Conservation (phyloP, 2,329 filamentous ascomycete genomes). For the Acrocalymma vagum region DNA sequence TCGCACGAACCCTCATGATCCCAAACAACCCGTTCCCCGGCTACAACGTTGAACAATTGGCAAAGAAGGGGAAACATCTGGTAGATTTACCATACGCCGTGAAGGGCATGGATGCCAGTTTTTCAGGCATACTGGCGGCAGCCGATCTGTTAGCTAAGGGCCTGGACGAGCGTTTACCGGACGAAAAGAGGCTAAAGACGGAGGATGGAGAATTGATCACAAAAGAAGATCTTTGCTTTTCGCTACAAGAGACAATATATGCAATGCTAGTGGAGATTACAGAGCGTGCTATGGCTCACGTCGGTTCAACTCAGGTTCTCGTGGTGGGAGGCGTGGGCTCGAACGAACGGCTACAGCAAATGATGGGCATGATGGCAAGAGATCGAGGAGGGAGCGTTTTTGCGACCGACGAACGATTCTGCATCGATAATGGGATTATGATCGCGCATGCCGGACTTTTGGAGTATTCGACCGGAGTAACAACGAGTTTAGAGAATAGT, state of each 20-base stretch:
- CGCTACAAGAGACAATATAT: slow-evolving; percentile 92
- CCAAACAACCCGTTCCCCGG: slow-evolving; percentile 96
- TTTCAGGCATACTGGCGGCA: slow-evolving; percentile 87
- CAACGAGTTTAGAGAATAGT: slow-evolving; percentile 79
- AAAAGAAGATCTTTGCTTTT: slow-evolving; percentile 88
- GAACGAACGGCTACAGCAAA: slow-evolving; percentile 92
- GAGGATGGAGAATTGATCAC: slow-evolving; percentile 70
- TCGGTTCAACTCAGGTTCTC: slow-evolving; percentile 87
- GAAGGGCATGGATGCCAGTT: slow-evolving; percentile 98
- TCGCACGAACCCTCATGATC: slow-evolving; percentile 89
- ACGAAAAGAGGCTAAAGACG: slow-evolving; percentile 51
- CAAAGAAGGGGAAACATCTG: slow-evolving; percentile 74
- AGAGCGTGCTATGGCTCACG: slow-evolving; percentile 97
- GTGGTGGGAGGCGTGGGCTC: slow-evolving; percentile 96
- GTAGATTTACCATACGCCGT: slow-evolving; percentile 94
- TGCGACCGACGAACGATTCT: slow-evolving; percentile 96
- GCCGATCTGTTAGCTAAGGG: slow-evolving; percentile 81
- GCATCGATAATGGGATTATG: slow-evolving; percentile 99
- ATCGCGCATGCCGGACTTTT: slow-evolving; percentile 95
- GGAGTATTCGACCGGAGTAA: slow-evolving; percentile 82
- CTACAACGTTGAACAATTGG: slow-evolving; percentile 97
- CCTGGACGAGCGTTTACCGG: slow-evolving; percentile 54
- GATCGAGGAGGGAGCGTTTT: slow-evolving; percentile 91
- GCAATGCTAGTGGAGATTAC: slow-evolving; percentile 99
- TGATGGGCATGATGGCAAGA: slow-evolving; percentile 96